Base-by-base conservation (phyloP, 2,329 filamentous ascomycete genomes). In the Colletotrichum plurivorum region DNA sequence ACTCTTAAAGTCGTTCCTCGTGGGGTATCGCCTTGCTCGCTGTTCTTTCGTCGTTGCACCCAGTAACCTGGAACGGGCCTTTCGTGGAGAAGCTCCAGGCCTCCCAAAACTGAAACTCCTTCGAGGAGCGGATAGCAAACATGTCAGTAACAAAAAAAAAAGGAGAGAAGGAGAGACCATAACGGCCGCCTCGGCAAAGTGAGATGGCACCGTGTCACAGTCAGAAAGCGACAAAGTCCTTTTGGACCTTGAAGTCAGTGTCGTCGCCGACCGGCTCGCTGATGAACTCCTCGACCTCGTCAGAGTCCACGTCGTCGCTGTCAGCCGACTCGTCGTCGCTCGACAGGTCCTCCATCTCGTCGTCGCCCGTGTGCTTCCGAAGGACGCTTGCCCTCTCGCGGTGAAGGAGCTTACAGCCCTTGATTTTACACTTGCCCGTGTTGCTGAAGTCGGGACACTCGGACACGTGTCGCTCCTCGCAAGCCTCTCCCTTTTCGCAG, bases 401-500 rank as follows among this genome's bases (percentile, higher is more conserved):
- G 82, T 99, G 96, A 69, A 90, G 92, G 63, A 97, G 88, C 78
- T 92, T 93, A 85, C 95, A 98, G 73, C 91, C 90, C 81, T 91
- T 90, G 78, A 88, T 90, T 78, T 90, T 90, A 88, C 96, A 99
- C 71, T 86, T 85, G 75, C 95, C 95, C 70, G 89, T 94, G 82
- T 97, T 97, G 87, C 94, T 93, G 84, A 97, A 98, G 79, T 97
- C 93, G 71, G 96, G 95, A 81, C 96, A 98, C 81, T 98, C 95
- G 82, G 92, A 92, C 67, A 95, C 92, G 83, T 99, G 96, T 70
- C 94, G 92, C 72, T 96, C 90, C 69, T 89, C 82, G 81, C 96
- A 98, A 63, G 86, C 82, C 64, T 88, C 87, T 70, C 95, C 96
- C 78, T 93, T 93, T 71, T 93, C 91, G 84, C 96, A 98, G 81